Percentiles rank a stretch among this genome's conserved stretches.
Conservation (phyloP, 257 asterid species). For the Gentiana straminea region DNA sequence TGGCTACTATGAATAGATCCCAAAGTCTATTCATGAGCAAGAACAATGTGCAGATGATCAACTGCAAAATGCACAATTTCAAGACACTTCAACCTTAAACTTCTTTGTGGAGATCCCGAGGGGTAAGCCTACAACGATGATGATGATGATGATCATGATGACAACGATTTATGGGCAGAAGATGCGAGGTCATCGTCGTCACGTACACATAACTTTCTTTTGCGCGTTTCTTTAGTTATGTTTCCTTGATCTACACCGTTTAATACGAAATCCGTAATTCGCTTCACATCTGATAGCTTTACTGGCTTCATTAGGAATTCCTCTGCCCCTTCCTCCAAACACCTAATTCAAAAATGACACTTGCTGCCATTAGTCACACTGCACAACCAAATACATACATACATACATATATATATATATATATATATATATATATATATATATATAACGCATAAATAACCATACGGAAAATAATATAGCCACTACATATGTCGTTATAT, state of each 20-base stretch:
- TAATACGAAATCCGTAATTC: slow-evolving; percentile 38
- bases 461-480: too few relatives aligned
- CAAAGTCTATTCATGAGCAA: too few relatives aligned
- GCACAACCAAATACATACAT: neutral
- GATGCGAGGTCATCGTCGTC: slow-evolving; percentile 2
- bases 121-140: too few relatives aligned
- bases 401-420: neutral
- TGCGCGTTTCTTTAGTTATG: slow-evolving; percentile 14
- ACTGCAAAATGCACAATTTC: too few relatives aligned
- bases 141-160: too few relatives aligned
- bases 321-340: slow-evolving; percentile 75
- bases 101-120: too few relatives aligned
- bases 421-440: too few relatives aligned
- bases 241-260: slow-evolving; percentile 20
- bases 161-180: neutral
- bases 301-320: slow-evolving; percentile 78
- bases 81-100: too few relatives aligned
- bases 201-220: slow-evolving; percentile 27
- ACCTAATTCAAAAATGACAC: slow-evolving; percentile 15
- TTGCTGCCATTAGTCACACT: neutral
- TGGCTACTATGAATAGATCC: too few relatives aligned
- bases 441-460: too few relatives aligned
- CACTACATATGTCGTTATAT: too few relatives aligned
- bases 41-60: too few relatives aligned
- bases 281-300: slow-evolving; percentile 59